Conservation (phyloP, 768 basidiomycete genomes). For the Xerocomus potaroensis region DNA sequence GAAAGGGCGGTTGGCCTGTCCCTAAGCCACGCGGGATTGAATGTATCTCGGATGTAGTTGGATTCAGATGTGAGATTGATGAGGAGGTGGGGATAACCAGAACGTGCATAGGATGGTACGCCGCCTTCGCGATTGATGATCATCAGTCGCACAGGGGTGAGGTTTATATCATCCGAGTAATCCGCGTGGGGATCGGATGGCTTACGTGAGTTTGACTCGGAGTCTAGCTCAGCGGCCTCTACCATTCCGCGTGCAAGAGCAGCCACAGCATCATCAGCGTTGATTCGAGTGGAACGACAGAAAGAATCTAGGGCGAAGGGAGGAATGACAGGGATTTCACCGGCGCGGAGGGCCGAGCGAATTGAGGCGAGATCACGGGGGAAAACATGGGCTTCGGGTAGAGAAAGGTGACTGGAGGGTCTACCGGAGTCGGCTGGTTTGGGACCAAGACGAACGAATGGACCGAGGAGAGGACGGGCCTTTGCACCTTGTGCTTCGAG, state of each 20-base stretch:
- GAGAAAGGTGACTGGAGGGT: conserved; percentile 30
- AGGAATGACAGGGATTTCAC: conserved; percentile 94
- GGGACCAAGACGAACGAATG: conserved; percentile 80
- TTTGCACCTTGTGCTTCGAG: conserved; percentile 83
- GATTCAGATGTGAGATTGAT: conserved; percentile 91
- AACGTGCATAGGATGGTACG: conserved; percentile 94
- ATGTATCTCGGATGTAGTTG: conserved; percentile 80
- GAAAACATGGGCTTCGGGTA: conserved; percentile 76
- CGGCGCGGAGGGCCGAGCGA: conserved; percentile 82
- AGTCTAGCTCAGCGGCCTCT: conserved; percentile 48
- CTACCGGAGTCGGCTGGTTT: conserved; percentile 47
- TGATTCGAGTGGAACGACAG: conserved; percentile 79
- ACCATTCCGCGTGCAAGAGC: conserved; percentile 86
- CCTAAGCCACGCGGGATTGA: conserved; percentile 67
- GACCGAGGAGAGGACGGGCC: conserved; percentile 85
- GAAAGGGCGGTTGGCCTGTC: conserved; percentile 82
- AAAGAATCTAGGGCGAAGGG: conserved; percentile 91
- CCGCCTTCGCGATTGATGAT: conserved; percentile 97
- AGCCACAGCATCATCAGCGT: conserved; percentile 83
- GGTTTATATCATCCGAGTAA: conserved; percentile 58
- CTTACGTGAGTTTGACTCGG: conserved; percentile 30
- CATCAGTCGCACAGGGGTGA: conserved; percentile 94
- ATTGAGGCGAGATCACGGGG: conserved; percentile 79
- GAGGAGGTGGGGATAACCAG: conserved; percentile 90
- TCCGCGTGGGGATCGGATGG: conserved; percentile 33